phyloP scores from a whole-genome alignment of 2,329 filamentous ascomycete genomes.

The Pezicula carpinea region DNA sequence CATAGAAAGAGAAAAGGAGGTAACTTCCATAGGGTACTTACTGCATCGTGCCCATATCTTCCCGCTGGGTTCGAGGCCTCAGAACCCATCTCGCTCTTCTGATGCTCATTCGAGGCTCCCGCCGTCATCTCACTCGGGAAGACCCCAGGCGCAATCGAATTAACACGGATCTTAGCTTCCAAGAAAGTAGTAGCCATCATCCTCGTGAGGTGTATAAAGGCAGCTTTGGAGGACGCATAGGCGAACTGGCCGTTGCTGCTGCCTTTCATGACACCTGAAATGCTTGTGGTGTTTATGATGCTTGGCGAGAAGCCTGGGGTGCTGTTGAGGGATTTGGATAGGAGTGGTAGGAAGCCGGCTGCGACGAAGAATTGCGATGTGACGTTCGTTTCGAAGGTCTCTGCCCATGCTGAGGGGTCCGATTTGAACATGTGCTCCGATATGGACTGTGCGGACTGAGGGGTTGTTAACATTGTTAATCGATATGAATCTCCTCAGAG shows the following conservation, averaged over 20 bases:
- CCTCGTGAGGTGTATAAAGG: conserved; percentile 46
- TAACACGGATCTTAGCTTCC: conserved; percentile 49
- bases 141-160: conserved; percentile 51
- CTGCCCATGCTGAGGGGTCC: conserved; percentile 55
- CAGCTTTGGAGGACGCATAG: conserved; percentile 38
- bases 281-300: conserved; percentile 16
- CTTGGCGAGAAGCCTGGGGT: conserved; percentile 22
- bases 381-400: conserved; percentile 71
- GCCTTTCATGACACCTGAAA: conserved; percentile 26
- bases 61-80: conserved; percentile 43
- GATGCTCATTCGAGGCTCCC: conserved; percentile 37
- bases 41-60: conserved; percentile 37
- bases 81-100: conserved; percentile 46
- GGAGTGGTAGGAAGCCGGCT: conserved; percentile 54
- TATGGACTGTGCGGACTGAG: conserved; percentile 36
- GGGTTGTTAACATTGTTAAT: not conserved
- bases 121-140: conserved; percentile 42
- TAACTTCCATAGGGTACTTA: too few relatives aligned
- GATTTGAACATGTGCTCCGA: conserved; percentile 45
- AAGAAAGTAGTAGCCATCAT: conserved; percentile 46
- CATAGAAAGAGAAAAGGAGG: conserved; percentile 24
- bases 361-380: conserved; percentile 58
- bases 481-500: not conserved
- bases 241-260: conserved; percentile 14
- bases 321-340: conserved; percentile 41